These are phyloP conservation scores for Mucuna pruriens DNA, from an alignment of 306 rosid genomes.

Conservation along the genomic window DNA sequence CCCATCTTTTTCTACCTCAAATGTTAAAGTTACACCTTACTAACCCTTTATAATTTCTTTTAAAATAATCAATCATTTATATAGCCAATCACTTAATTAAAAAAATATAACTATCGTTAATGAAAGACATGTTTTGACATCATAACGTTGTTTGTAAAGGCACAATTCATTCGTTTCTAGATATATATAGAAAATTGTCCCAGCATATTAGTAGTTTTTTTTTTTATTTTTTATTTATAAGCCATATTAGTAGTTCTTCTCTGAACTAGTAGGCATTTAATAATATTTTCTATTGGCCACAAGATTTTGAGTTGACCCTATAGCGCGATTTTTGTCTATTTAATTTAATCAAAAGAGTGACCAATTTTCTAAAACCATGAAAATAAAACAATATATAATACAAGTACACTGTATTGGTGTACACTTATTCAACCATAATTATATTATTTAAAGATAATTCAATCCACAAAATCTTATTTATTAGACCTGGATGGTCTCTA, in stretches of 20 bases:
- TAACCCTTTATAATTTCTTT: not conserved
- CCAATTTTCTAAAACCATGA: not conserved
- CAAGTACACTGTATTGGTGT: not conserved
- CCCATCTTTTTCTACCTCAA: not conserved
- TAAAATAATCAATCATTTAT: not conserved
- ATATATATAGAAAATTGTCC: not conserved
- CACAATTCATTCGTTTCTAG: not conserved
- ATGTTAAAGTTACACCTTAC: not conserved
- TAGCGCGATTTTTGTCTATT: not conserved
- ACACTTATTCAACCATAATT: no score
- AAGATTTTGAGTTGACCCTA: not conserved
- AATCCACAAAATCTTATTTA: no score
- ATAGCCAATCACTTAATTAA: not conserved
- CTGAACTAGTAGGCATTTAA: not conserved
- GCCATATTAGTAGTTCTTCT: not conserved
- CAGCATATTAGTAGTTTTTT: no score
- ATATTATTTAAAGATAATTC: no score
- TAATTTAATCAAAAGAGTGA: not conserved
- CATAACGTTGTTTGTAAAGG: no score
- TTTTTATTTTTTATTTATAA: no score
- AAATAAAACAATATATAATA: not conserved
- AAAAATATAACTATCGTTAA: not conserved
- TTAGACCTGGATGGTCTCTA: no score
- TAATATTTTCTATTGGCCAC: not conserved
- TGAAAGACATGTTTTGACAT: not conserved